These are phyloP conservation scores for Flueggea neowawraea DNA, from an alignment of 441 rosid genomes.

Conservation along the genomic window DNA sequence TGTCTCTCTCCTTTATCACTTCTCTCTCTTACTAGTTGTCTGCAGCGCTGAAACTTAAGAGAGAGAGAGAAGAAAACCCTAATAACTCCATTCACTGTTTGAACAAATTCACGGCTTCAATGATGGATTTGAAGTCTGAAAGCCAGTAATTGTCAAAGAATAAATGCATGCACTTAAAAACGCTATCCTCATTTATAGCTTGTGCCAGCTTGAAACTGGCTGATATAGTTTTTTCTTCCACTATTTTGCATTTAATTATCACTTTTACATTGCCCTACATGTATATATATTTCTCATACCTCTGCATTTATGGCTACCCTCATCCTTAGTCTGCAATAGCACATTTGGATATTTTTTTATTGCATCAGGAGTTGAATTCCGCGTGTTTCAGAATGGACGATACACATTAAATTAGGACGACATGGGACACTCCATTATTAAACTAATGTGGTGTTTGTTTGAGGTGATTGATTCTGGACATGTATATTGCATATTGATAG, in stretches of 20 bases:
- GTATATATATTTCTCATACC: too few species aligned
- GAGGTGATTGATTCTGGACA: too few species aligned
- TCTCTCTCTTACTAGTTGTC: slow-evolving; percentile 23
- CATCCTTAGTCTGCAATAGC: too few species aligned
- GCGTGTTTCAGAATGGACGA: too few species aligned
- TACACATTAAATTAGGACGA: too few species aligned
- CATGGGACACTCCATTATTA: too few species aligned
- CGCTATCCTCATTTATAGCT: slow-evolving; percentile 18
- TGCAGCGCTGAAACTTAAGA: slow-evolving; percentile 22
- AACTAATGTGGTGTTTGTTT: too few species aligned
- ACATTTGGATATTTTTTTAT: too few species aligned
- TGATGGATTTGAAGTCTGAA: slow-evolving; percentile 15
- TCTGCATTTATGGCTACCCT: too few species aligned
- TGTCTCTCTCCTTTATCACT: slow-evolving; percentile 12
- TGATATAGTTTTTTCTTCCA: slow-evolving; percentile 38
- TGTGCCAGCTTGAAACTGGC: slow-evolving; percentile 62
- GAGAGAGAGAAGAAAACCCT: slow-evolving; percentile 18
- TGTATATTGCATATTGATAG: too few species aligned
- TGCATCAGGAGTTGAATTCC: too few species aligned
- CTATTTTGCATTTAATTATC: slow-evolving; percentile 22
- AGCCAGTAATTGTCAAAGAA: slow-evolving; percentile 29
- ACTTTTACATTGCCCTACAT: slow-evolving; percentile 40
- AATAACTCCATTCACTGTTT: slow-evolving; percentile 28
- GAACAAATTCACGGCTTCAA: slow-evolving; percentile 13
- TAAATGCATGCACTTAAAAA: slow-evolving; percentile 3